Conservation (phyloP, 169 alveolate genomes). For the Plasmodium adleri region DNA sequence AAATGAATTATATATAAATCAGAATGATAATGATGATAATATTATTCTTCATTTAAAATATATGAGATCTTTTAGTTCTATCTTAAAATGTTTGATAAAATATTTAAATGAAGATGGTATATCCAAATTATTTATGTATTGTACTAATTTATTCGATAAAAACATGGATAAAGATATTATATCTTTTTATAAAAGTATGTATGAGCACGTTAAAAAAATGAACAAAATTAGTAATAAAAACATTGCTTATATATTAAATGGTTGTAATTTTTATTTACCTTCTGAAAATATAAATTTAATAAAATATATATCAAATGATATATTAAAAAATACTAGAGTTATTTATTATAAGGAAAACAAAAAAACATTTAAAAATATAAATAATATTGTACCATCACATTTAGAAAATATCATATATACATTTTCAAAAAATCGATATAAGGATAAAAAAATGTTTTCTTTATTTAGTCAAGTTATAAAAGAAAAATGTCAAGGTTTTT, state of each 20-base stretch:
- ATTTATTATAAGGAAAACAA: neutral
- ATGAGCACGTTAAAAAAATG: conserved; percentile 40
- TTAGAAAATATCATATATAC: conserved; percentile 71
- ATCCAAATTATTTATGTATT: conserved; percentile 29
- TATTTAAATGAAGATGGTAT: conserved; percentile 73
- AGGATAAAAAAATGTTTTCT: conserved; percentile 29
- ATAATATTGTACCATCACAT: conserved; percentile 69
- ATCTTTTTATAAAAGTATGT: conserved; percentile 49
- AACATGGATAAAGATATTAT: conserved; percentile 16
- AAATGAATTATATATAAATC: neutral
- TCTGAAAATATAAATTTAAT: conserved; percentile 50
- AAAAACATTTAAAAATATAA: conserved; percentile 20
- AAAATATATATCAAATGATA: conserved; percentile 29
- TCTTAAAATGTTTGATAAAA: conserved; percentile 55
- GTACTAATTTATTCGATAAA: conserved; percentile 16
- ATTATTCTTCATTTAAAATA: neutral
- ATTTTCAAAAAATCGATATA: conserved; percentile 56
- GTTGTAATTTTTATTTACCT: conserved; percentile 47
- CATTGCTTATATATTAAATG: conserved; percentile 60
- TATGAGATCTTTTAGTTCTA: conserved; percentile 19
- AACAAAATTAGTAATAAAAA: conserved; percentile 65
- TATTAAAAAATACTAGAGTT: conserved; percentile 11
- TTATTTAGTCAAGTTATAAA: conserved; percentile 63
- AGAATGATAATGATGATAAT: conserved; percentile 9
- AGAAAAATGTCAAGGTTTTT: conserved; percentile 72